These are phyloP conservation scores for Podospora conica DNA, from an alignment of 495 filamentous ascomycete genomes.

Conservation along the genomic window DNA sequence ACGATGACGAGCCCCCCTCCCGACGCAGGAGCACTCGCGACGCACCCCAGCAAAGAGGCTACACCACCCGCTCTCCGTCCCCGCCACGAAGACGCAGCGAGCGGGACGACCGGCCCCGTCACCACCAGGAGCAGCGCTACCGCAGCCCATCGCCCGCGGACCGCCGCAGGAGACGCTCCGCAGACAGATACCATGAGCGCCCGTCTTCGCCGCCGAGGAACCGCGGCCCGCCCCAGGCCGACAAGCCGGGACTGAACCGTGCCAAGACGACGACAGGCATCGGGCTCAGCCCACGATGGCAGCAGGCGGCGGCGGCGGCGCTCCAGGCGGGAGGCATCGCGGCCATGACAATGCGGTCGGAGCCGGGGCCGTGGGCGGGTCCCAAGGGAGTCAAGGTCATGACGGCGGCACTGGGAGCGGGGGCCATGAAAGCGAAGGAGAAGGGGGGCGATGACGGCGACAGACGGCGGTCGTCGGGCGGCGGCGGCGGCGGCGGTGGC, in stretches of 20 bases:
- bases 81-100: not conserved
- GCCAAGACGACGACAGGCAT: constrained; percentile 19
- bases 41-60: not conserved
- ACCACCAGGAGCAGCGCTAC: not conserved
- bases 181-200: not conserved
- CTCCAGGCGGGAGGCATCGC: constrained; percentile 37
- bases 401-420: constrained; percentile 39
- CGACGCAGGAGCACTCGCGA: not conserved
- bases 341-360: constrained; percentile 31
- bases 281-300: constrained; percentile 17
- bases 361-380: constrained; percentile 36
- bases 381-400: constrained; percentile 36
- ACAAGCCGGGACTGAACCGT: not conserved
- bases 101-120: not conserved
- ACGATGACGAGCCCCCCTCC: not conserved
- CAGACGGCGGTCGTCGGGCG: not conserved
- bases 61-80: not conserved
- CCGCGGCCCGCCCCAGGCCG: constrained; percentile 7
- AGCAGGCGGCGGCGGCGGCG: constrained; percentile 35
- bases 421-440: constrained; percentile 30
- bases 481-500: not conserved
- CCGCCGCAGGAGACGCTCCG: not conserved
- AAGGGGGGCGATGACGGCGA: constrained; percentile 2
- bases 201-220: not conserved
- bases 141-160: not conserved